Percentiles rank a stretch among this genome's conserved stretches.
Conservation (phyloP, 345 rosid species). For the Corchorus olitorius region DNA sequence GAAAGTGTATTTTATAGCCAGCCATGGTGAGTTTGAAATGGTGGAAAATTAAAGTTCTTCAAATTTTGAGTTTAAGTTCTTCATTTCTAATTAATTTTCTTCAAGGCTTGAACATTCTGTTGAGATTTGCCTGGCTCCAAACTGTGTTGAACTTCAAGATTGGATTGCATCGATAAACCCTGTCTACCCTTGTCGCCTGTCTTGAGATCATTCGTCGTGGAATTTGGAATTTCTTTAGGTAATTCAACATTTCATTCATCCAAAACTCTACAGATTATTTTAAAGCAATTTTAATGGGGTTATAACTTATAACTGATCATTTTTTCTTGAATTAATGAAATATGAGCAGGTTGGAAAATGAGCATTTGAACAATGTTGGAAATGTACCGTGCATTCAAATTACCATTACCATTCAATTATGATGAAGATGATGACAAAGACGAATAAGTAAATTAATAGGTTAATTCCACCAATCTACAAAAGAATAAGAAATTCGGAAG, state of each 20-base stretch:
- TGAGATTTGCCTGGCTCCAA: constrained; percentile 73
- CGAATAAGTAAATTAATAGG: constrained; percentile 18
- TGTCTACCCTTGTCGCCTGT: constrained; percentile 53
- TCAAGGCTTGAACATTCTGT: constrained; percentile 53
- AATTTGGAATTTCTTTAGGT: constrained; percentile 71
- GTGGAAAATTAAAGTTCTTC: neutral
- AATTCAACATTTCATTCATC: neutral
- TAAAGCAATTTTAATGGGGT: neutral
- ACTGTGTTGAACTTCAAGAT: constrained; percentile 46
- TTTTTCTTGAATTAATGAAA: no score
- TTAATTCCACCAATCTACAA: neutral
- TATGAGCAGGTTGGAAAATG: constrained; percentile 59
- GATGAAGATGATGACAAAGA: constrained; percentile 56
- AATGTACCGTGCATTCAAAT: constrained; percentile 72
- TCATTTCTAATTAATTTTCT: neutral
- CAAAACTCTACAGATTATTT: neutral
- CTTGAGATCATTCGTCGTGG: constrained; percentile 79
- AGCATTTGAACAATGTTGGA: constrained; percentile 74
- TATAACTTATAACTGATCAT: neutral
- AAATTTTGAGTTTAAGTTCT: neutral
- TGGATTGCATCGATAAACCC: constrained; percentile 36
- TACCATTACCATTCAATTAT: constrained; percentile 70
- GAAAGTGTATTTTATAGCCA: constrained; percentile 46
- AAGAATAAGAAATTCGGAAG: neutral
- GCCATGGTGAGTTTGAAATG: constrained; percentile 48